Evolutionary conservation across 2,329 filamentous ascomycete species (phyloP).

Genomic region (Talaromyces pinophilus): DNA sequence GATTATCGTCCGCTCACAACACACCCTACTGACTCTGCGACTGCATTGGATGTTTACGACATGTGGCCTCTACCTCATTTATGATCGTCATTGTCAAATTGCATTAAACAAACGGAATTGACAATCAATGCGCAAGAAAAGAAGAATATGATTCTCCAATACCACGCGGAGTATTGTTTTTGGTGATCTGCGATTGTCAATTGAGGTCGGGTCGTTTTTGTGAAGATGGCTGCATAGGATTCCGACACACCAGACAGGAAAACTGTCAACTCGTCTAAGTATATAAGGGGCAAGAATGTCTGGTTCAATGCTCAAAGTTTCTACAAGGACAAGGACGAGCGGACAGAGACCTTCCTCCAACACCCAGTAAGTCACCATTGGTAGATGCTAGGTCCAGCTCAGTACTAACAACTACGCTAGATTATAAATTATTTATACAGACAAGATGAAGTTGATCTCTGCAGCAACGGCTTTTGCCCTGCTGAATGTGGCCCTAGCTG

Average conservation of each 20-base stretch:
- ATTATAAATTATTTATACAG: background rate
- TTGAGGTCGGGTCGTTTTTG: background rate
- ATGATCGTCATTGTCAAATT: background rate
- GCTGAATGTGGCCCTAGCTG: constrained; percentile 16
- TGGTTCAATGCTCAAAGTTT: background rate
- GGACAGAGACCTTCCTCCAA: background rate
- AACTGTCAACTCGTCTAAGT: background rate
- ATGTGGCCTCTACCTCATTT: background rate
- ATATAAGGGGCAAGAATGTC: background rate
- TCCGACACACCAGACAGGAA: background rate
- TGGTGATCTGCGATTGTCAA: background rate
- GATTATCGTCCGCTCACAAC: background rate
- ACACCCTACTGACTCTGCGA: background rate
- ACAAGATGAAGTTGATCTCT: constrained; percentile 23
- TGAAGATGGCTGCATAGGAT: constrained; percentile 5
- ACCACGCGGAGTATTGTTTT: constrained; percentile 19
- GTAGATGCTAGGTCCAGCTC: background rate
- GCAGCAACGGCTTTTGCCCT: constrained; percentile 17
- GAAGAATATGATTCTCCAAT: background rate
- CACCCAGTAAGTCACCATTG: background rate
- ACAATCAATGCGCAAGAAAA: background rate
- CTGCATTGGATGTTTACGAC: background rate
- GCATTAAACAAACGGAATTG: background rate
- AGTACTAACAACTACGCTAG: background rate
- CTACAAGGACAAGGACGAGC: constrained; percentile 7